Evolutionary conservation across 208 protist species (phyloP).

Genomic region (Trypanosoma conorhini): DNA sequence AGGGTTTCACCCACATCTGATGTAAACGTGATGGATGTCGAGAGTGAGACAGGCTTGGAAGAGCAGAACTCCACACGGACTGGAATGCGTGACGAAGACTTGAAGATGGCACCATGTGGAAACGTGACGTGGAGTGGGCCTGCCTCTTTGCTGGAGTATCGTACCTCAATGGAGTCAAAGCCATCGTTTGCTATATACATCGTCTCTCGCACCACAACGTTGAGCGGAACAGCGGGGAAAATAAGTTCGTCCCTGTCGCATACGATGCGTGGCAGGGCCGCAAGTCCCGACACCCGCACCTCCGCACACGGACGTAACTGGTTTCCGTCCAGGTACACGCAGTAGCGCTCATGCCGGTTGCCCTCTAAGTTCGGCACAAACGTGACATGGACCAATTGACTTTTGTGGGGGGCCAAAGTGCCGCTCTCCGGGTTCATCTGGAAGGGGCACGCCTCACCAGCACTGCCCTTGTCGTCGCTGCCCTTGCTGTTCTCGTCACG

Average conservation of each 20-base stretch:
- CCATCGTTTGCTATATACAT: conserved; percentile 92
- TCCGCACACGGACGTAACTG: conserved; percentile 46
- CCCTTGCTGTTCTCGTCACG: not conserved
- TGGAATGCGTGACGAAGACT: conserved; percentile 31
- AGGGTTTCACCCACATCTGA: conserved; percentile 75
- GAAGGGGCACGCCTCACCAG: conserved; percentile 40
- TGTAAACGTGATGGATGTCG: conserved; percentile 82
- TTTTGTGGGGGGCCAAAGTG: conserved; percentile 41
- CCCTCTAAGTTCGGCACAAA: conserved; percentile 62
- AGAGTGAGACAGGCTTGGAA: conserved; percentile 77
- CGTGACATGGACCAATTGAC: conserved; percentile 58
- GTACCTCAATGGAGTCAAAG: conserved; percentile 89
- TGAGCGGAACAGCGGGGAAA: conserved; percentile 89
- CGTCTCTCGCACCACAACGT: conserved; percentile 53
- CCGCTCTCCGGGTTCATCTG: conserved; percentile 62
- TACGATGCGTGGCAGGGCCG: conserved; percentile 71
- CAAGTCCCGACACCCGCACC: conserved; percentile 56
- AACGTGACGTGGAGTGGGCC: conserved; percentile 82
- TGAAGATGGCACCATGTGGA: conserved; percentile 56
- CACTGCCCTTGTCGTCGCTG: not conserved
- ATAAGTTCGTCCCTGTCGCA: conserved; percentile 79
- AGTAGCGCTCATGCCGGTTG: conserved; percentile 32
- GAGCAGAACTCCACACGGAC: conserved; percentile 72
- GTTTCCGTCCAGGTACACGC: conserved; percentile 62
- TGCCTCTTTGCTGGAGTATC: conserved; percentile 61